phyloP scores from a whole-genome alignment of 73 alveolate genomes.

The Durusdinium trenchii region DNA sequence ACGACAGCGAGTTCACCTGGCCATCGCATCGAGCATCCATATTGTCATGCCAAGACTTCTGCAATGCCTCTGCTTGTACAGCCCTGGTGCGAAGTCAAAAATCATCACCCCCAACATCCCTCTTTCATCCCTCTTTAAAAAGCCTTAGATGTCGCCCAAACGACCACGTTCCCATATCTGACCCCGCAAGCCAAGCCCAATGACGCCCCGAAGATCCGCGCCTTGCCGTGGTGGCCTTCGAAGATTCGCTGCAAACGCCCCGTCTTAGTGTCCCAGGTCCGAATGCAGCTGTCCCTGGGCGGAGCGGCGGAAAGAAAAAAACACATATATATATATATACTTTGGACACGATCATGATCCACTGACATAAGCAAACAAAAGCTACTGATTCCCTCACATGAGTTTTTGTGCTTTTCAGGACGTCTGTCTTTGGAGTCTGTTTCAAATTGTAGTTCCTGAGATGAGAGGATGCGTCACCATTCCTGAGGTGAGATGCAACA shows the following conservation, averaged over 20 bases:
- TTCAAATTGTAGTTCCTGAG: no score
- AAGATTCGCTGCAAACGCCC: constrained; percentile 13
- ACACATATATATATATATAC: background rate
- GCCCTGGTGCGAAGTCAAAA: background rate
- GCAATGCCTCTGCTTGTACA: background rate
- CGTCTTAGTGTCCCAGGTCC: constrained; percentile 63
- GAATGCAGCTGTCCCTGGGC: constrained; percentile 53
- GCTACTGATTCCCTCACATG: background rate
- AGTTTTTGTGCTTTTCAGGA: no score
- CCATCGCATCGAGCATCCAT: background rate
- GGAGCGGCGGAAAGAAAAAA: background rate
- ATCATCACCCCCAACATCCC: background rate
- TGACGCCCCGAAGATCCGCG: background rate
- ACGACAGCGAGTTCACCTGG: constrained; percentile 21
- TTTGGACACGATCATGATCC: background rate
- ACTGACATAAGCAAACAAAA: background rate
- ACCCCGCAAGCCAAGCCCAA: no score
- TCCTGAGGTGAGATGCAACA: background rate
- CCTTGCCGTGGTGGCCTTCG: constrained; percentile 62
- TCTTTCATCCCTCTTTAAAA: background rate
- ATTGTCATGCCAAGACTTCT: background rate
- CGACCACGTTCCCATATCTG: background rate
- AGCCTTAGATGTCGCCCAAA: no score
- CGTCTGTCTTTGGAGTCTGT: no score
- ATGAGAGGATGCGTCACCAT: no score